Percentiles rank a stretch among this genome's conserved stretches.
phyloP scores from a whole-genome alignment of 306 rosid species.

The Luffa acutangula region DNA sequence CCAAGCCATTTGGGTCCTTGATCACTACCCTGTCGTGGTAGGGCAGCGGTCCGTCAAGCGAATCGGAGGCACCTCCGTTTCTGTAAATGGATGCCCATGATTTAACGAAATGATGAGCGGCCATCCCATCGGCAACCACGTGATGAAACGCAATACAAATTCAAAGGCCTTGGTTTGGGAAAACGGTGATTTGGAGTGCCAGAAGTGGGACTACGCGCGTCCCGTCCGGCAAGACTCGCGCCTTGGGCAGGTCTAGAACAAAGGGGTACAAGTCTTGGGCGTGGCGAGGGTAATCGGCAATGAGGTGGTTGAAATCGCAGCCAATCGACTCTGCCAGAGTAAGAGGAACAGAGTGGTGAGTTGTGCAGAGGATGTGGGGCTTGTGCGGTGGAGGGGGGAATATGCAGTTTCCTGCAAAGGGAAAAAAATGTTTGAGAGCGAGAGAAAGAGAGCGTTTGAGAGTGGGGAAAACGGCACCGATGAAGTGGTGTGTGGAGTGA shows the following conservation, averaged over 20 bases:
- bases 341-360: slow-evolving; percentile 5
- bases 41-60: neutral
- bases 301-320: slow-evolving; percentile 6
- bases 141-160: slow-evolving; percentile 17
- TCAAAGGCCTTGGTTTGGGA: slow-evolving; percentile 16
- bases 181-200: slow-evolving; percentile 22
- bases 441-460: slow-evolving; percentile 29
- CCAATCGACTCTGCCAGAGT: slow-evolving; percentile 9
- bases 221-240: neutral
- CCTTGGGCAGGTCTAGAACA: slow-evolving; percentile 10
- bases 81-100: slow-evolving; percentile 20
- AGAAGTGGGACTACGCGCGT: slow-evolving; percentile 7
- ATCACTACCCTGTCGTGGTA: neutral
- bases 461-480: slow-evolving; percentile 12
- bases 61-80: neutral
- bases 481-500: slow-evolving; percentile 17
- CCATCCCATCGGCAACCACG: slow-evolving; percentile 22
- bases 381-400: slow-evolving; percentile 17
- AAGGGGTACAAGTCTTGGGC: slow-evolving; percentile 10
- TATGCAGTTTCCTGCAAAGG: slow-evolving; percentile 10
- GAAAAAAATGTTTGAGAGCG: slow-evolving; percentile 27
- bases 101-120: slow-evolving; percentile 19
- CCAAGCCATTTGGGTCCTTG: neutral
- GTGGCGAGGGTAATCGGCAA: slow-evolving; percentile 2
- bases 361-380: slow-evolving; percentile 18